These are phyloP conservation scores for Podospora fimiseda DNA, from an alignment of 495 filamentous ascomycete species.

Conservation along the genomic window DNA sequence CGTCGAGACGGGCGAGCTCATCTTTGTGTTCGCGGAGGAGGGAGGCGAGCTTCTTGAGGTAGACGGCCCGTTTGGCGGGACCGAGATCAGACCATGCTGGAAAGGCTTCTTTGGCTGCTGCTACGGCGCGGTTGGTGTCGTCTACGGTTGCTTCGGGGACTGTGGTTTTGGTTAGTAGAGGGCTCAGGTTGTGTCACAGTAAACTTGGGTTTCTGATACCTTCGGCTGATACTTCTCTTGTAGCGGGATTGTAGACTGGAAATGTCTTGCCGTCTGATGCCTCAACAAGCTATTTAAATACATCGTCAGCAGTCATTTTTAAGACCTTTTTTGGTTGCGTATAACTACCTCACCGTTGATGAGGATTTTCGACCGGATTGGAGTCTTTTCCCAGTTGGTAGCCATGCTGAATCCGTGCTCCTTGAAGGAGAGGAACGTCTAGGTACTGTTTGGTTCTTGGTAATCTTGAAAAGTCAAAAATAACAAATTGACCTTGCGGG, in stretches of 20 bases:
- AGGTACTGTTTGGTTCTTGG: no score
- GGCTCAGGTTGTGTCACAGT: background rate
- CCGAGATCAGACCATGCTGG: slow-evolving; percentile 49
- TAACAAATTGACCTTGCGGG: no score
- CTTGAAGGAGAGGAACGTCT: no score
- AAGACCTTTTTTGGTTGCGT: background rate
- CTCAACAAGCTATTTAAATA: slow-evolving; percentile 26
- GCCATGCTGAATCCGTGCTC: background rate
- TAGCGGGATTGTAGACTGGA: slow-evolving; percentile 29
- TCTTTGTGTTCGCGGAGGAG: slow-evolving; percentile 40
- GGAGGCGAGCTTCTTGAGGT: slow-evolving; percentile 47
- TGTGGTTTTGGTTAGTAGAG: background rate
- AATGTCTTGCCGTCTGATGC: slow-evolving; percentile 32
- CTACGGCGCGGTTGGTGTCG: slow-evolving; percentile 53
- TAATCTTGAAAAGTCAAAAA: no score
- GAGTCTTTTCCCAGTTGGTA: background rate
- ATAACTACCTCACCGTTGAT: background rate
- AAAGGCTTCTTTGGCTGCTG: slow-evolving; percentile 53
- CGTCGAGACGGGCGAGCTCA: slow-evolving; percentile 40
- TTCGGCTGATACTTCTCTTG: slow-evolving; percentile 6
- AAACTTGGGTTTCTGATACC: background rate
- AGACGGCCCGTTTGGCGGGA: slow-evolving; percentile 35
- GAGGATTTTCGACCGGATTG: background rate
- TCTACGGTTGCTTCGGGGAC: slow-evolving; percentile 30
- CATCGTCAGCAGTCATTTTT: background rate